Conservation (phyloP, 2,329 filamentous ascomycete species). For the Aspergillus alliaceus region DNA sequence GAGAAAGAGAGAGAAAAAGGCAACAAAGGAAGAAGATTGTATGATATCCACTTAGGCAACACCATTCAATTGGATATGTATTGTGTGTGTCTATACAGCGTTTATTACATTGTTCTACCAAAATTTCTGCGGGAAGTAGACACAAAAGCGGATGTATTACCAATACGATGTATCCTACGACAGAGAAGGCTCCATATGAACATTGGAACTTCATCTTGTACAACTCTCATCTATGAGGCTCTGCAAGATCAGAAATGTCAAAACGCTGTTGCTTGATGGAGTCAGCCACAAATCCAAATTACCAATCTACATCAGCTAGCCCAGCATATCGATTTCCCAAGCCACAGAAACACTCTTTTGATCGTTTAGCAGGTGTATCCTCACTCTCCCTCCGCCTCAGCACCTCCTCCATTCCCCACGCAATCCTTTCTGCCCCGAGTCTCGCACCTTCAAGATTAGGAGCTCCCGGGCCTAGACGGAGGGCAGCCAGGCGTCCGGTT, state of each 20-base stretch:
- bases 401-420: slow-evolving; percentile 67
- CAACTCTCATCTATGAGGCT: background rate
- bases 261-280: background rate
- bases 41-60: background rate
- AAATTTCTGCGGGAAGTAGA: background rate
- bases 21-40: too few relatives aligned
- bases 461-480: slow-evolving; percentile 70
- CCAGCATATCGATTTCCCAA: slow-evolving; percentile 41
- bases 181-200: too few relatives aligned
- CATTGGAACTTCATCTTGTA: too few relatives aligned
- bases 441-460: slow-evolving; percentile 74
- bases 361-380: slow-evolving; percentile 22
- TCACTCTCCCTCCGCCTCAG: slow-evolving; percentile 34
- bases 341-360: slow-evolving; percentile 40
- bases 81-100: background rate
- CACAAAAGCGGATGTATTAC: background rate
- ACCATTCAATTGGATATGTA: background rate
- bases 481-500: slow-evolving; percentile 65
- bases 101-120: background rate
- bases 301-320: slow-evolving; percentile 21
- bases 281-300: slow-evolving; percentile 1
- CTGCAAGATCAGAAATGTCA: background rate
- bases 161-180: background rate
- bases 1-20: too few relatives aligned
- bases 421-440: slow-evolving; percentile 70